Percentiles rank a stretch among this genome's conserved stretches.
phyloP scores from a whole-genome alignment of 139 green algal species.

The Chlorella vulgaris region DNA sequence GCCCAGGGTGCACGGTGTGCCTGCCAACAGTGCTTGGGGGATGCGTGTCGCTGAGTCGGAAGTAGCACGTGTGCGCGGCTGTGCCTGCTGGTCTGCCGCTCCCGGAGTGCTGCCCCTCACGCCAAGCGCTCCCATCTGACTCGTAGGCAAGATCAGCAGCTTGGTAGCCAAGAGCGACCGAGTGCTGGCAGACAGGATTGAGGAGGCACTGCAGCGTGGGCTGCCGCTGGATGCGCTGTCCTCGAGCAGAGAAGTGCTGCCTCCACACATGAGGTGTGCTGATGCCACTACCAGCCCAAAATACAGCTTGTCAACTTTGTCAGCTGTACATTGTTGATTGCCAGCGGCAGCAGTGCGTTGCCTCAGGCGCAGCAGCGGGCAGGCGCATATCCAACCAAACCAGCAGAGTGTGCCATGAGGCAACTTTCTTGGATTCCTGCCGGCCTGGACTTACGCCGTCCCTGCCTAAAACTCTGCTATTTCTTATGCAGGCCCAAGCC shows the following conservation, averaged over 20 bases:
- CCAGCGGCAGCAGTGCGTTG: background rate
- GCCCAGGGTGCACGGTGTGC: too few relatives aligned
- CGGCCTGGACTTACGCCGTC: background rate
- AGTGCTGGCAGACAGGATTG: constrained; percentile 75
- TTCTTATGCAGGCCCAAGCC: constrained; percentile 47
- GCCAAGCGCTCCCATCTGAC: background rate
- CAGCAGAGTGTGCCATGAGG: background rate
- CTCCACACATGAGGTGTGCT: constrained; percentile 58
- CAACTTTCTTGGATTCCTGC: background rate
- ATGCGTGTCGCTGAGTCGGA: too few relatives aligned
- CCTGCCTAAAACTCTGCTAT: background rate
- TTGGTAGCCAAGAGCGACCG: constrained; percentile 60
- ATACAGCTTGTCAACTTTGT: background rate
- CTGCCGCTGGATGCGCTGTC: constrained; percentile 78
- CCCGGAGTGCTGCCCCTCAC: too few relatives aligned
- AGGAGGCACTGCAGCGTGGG: constrained; percentile 73
- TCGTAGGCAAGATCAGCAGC: constrained; percentile 36
- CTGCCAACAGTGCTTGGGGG: too few relatives aligned
- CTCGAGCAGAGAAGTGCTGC: constrained; percentile 53
- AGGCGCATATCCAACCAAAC: too few relatives aligned
- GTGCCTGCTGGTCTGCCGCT: too few relatives aligned
- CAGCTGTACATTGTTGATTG: background rate
- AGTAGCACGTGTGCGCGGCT: too few relatives aligned
- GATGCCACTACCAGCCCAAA: too few relatives aligned
- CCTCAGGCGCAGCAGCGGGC: too few relatives aligned